These are phyloP conservation scores for Tolypocladium album DNA, from an alignment of 2,329 filamentous ascomycete species.

Conservation along the genomic window DNA sequence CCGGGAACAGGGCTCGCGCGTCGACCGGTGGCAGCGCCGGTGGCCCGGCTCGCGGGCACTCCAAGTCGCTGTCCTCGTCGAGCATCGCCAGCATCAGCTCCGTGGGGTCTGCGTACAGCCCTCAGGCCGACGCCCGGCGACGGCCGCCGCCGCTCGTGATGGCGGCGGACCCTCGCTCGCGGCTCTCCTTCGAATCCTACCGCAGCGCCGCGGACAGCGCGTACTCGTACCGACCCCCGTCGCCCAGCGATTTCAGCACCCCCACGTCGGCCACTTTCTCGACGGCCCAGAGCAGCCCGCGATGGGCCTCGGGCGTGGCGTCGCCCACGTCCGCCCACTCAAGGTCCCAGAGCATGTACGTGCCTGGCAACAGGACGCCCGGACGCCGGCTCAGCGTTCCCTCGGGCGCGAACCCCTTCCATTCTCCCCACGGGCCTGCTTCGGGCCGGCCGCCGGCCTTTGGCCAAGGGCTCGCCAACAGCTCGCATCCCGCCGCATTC, in stretches of 20 bases:
- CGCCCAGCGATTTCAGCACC: slow-evolving; percentile 67
- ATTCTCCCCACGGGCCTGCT: slow-evolving; percentile 47
- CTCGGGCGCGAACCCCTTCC: slow-evolving; percentile 63
- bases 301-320: slow-evolving; percentile 55
- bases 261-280: slow-evolving; percentile 79
- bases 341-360: slow-evolving; percentile 63
- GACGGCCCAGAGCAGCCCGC: slow-evolving; percentile 64
- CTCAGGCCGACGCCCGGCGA: slow-evolving; percentile 56
- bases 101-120: slow-evolving; percentile 51
- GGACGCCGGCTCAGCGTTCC: slow-evolving; percentile 75
- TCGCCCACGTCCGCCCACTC: slow-evolving; percentile 65
- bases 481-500: slow-evolving; percentile 45
- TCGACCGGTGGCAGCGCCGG: slow-evolving; percentile 66
- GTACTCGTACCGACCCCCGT: slow-evolving; percentile 52
- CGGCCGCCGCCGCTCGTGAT: slow-evolving; percentile 76
- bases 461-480: slow-evolving; percentile 40
- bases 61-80: slow-evolving; percentile 75
- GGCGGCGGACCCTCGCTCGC: slow-evolving; percentile 58
- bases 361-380: slow-evolving; percentile 50
- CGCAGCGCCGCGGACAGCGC: slow-evolving; percentile 52
- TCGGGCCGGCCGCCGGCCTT: slow-evolving; percentile 47
- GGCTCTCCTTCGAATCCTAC: slow-evolving; percentile 59
- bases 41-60: slow-evolving; percentile 66
- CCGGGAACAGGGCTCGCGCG: slow-evolving; percentile 61
- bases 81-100: slow-evolving; percentile 72